phyloP scores from a whole-genome alignment of 164 flowering plant genomes.

The Stephania yunnanensis region DNA sequence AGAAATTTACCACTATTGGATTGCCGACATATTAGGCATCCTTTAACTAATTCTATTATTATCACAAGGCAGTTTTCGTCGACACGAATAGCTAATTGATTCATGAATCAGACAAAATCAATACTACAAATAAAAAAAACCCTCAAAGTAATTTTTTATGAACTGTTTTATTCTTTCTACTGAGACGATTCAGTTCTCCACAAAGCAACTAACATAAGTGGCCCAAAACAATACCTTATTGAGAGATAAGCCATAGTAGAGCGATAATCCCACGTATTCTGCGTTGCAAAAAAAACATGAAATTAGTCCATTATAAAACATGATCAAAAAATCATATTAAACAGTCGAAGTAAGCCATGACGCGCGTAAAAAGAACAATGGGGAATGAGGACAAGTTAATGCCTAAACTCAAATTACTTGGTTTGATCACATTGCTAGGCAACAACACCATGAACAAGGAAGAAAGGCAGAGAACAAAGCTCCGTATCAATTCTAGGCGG shows the following conservation, averaged over 20 bases:
- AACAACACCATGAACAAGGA: constrained; percentile 70
- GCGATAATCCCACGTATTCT: constrained; percentile 76
- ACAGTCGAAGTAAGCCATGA: neutral
- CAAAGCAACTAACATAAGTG: constrained; percentile 61
- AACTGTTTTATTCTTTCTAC: constrained; percentile 86
- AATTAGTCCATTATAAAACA: neutral
- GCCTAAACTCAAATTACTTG: constrained; percentile 39
- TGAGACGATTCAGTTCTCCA: constrained; percentile 85
- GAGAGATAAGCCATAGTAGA: constrained; percentile 82
- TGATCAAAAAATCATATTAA: neutral
- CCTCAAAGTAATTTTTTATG: too few relatives aligned
- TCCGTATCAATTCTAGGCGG: constrained; percentile 76
- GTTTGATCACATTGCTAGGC: constrained; percentile 63
- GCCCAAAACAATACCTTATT: constrained; percentile 58
- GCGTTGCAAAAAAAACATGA: constrained; percentile 4
- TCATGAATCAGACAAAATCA: too few relatives aligned
- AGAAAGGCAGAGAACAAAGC: constrained; percentile 59
- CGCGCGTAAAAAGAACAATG: too few relatives aligned
- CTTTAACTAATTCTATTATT: too few relatives aligned
- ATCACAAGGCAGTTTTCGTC: too few relatives aligned
- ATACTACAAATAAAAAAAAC: too few relatives aligned
- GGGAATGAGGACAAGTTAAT: too few relatives aligned
- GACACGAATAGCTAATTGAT: too few relatives aligned
- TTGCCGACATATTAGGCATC: too few relatives aligned
- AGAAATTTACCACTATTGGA: too few relatives aligned